A percentile compares a stretch with the other conserved stretches of the same genome.
These are phyloP conservation scores for Candida loeiensis DNA, from an alignment of 805 yeast species.

Conservation along the genomic window DNA sequence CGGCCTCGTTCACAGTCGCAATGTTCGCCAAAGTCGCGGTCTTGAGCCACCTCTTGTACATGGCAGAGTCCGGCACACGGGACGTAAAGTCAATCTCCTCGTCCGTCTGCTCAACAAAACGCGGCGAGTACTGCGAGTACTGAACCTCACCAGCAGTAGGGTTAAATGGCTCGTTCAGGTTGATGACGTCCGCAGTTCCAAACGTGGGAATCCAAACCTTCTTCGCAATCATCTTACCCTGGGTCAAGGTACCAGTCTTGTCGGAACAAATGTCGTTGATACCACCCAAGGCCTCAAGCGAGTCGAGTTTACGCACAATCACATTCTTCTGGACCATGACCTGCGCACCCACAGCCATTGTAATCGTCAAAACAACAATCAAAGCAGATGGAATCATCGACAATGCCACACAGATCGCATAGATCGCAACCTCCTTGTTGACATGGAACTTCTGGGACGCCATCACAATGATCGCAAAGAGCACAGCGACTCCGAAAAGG, in stretches of 20 bases:
- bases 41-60: constrained; percentile 50
- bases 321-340: constrained; percentile 68
- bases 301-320: constrained; percentile 71
- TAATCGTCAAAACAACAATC: constrained; percentile 77
- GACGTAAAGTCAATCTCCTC: constrained; percentile 32
- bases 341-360: constrained; percentile 81
- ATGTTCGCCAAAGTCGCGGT: constrained; percentile 78
- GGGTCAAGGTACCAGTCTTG: constrained; percentile 79
- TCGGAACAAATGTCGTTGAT: constrained; percentile 79
- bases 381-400: constrained; percentile 82
- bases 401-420: constrained; percentile 81
- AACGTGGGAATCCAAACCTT: constrained; percentile 64
- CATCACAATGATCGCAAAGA: constrained; percentile 84
- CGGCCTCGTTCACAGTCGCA: constrained; percentile 56
- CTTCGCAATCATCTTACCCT: constrained; percentile 74
- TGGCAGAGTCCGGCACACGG: constrained; percentile 15
- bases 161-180: constrained; percentile 58
- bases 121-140: constrained; percentile 33
- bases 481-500: constrained; percentile 72
- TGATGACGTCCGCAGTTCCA: constrained; percentile 54
- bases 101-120: constrained; percentile 31
- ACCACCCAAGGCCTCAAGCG: constrained; percentile 75
- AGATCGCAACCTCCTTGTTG: constrained; percentile 77
- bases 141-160: constrained; percentile 56
- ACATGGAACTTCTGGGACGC: constrained; percentile 74